Evolutionary conservation across 1,284 basidiomycete species (phyloP), one percentile per base, ranked within the genome.

Genomic region (Cutaneotrichosporon dermatis): DNA sequence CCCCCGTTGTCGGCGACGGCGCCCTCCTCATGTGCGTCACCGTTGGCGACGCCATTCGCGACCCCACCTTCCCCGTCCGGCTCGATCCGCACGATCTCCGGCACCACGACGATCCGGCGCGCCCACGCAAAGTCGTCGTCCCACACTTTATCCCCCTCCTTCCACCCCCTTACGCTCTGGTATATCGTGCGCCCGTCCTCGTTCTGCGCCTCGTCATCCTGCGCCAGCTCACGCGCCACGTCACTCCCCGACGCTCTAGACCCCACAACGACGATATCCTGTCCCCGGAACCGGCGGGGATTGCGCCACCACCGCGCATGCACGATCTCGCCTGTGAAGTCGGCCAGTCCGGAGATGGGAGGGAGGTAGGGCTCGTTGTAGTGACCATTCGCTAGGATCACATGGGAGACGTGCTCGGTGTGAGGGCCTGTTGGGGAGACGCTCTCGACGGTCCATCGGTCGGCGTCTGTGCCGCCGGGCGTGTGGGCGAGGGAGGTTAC

Each of bases 161-260:
- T 40, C 12, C 37, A 43, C 12, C 63, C 63, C 9, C 70, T 42
- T 3, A 67, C 61, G 0, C 75, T 73, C 40, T 78, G 74, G 59
- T 76, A 79, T 37, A 79, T 67, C 33, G 62, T 69, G 9, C 68
- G 69, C 41, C 59, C 25, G 15, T 13, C n/a, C 43, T 12, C 7
- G 36, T 4, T 15, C 25, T 35, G 35, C 41, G 25, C 25, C 4
- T 61, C 54, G 35, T 79, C 75, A 16, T 73, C 67, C 6, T 59
- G 46, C 6, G 76, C 79, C 6, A 83, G 66, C 57, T 82, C 80
- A 13, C 82, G 72, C 0, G 79, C 76, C 34, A 83, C 78, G 61
- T 83, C 82, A 12, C 79, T 79, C 0, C 82, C 82, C 0, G 79
- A 81, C 4, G 79, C 78, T n/a, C 75, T 77, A 34, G 80, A 81